Base-by-base conservation (phyloP, 2,329 filamentous ascomycete species). In the Beauveria asiatica region DNA sequence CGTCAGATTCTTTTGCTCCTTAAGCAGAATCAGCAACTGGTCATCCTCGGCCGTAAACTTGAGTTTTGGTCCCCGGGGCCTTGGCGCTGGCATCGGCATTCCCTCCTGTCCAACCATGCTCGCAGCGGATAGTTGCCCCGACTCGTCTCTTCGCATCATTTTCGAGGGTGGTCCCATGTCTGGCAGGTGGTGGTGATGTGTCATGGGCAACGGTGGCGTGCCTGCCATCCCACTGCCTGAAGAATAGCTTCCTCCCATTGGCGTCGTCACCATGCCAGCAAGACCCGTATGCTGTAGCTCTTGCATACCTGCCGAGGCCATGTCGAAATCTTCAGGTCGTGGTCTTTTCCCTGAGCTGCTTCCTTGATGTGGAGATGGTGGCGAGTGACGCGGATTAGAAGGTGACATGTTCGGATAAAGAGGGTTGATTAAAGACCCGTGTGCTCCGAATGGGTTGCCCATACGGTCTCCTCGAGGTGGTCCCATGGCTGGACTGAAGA, bases 41-140 rank as follows among this genome's bases (percentile, higher is more conserved):
- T 97, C 92, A 70, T 97, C 92, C 72, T 96, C 92, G 10, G 90
- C 86, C 1, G 92, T 96, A 70, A 97, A 97, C 74, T 96, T 96
- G 66, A 96, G 80, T 75, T 96, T 97, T 7, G 92, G 92, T 3
- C 90, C 91, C 62, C 89, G 85, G 10, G 92, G 92, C 67, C 88
- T 80, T 57, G 88, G 83, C 48, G 91, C 92, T 58, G 92, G 92
- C 45, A 82, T 75, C 16, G 92, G 92, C 92, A 96, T 96, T 54
- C 92, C 92, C 48, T 83, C 86, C 70, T 92, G 87, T 46, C 91
- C 91, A 56, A 96, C 90, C 50, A 96, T 87, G 68, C 87, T 94
- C n/a, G 89, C 88, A 37, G 89, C 87, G 9, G 88, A 77, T 75
- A 84, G 74, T 13, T 60, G 57, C 65, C 73, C 70, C 65, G 75